These are phyloP conservation scores for Cladosporium halotolerans DNA, from an alignment of 2,329 filamentous ascomycete genomes.

Conservation along the genomic window DNA sequence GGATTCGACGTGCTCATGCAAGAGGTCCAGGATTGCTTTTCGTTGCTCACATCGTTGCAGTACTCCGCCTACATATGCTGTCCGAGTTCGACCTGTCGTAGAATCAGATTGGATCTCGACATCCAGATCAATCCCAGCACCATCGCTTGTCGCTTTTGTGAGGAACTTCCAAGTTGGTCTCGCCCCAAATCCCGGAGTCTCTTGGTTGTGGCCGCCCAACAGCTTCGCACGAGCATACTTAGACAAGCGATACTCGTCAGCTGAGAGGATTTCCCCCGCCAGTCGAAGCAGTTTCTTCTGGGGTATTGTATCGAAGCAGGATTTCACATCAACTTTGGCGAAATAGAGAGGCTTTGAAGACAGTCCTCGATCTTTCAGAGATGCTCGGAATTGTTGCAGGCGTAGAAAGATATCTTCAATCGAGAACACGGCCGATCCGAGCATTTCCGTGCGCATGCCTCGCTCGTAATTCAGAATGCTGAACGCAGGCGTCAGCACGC, in stretches of 20 bases:
- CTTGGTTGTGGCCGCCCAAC: conserved; percentile 30
- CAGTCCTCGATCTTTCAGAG: conserved; percentile 34
- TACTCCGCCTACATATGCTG: conserved; percentile 69
- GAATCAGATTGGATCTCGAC: conserved; percentile 5
- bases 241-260: conserved; percentile 61
- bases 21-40: conserved; percentile 58
- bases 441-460: conserved; percentile 42
- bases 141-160: conserved; percentile 32
- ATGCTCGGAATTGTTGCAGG: conserved; percentile 62
- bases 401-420: conserved; percentile 71
- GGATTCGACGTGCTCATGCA: conserved; percentile 71
- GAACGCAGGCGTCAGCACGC: conserved; percentile 65
- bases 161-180: conserved; percentile 35
- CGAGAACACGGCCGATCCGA: conserved; percentile 79
- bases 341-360: conserved; percentile 60
- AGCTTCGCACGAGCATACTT: conserved; percentile 69
- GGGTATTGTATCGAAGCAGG: conserved; percentile 93
- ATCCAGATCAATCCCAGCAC: conserved; percentile 20
- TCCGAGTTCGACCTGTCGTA: conserved; percentile 47
- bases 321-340: conserved; percentile 84
- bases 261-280: conserved; percentile 51
- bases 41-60: conserved; percentile 53
- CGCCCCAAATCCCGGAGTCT: conserved; percentile 28
- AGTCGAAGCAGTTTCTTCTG: conserved; percentile 67
- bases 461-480: conserved; percentile 74